Base-by-base conservation (phyloP, 2,329 filamentous ascomycete genomes). In the Trichoderma sp. region DNA sequence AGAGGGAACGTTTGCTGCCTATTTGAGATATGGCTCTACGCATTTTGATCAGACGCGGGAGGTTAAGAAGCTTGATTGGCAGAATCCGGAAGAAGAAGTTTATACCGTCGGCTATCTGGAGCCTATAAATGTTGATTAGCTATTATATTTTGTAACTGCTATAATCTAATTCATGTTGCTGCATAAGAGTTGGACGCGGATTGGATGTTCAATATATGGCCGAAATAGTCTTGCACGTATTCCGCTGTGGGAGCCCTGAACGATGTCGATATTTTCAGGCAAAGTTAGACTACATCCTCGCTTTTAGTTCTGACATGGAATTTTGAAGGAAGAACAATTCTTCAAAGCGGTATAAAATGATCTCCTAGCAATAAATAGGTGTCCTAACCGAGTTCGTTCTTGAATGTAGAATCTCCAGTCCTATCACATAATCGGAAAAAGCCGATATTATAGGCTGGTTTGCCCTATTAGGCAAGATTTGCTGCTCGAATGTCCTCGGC, bases 1-100 rank as follows among this genome's bases (percentile, higher is more conserved):
- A 14, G 71, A 74, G 3, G 78, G 76, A 2, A 78, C 79, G 0
- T 80, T 80, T 73, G 78, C 75, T 1, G 79, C 79, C 66, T 70
- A 79, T 55, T 28, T 32, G 26, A 7, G 52, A 30, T 18, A 30
- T 32, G 13, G 26, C 5, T 32, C 28, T 8, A 32, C 26, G 14
- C 26, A 30, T 55, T 55, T 55, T 28, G 52, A 55, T 10, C 52
- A 28, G 52, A 18, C 28, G 2, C 16, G 52, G 7, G 26, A 18
- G 26, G 59, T 63, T 21, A 63, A 63, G 43, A 63, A 63, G 28
- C 59, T 63, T 18, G 43, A 52, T 7, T 63, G 59, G 59, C 59
- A 52, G 59, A 63, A 63, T 26, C 59, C 59, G 16, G 21, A 63
- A 21, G 59, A 37, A 51, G 43, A 63, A 16, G 18, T 51, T 52